Base-by-base conservation (phyloP, 2,329 filamentous ascomycete genomes). In the Exophiala sideris region DNA sequence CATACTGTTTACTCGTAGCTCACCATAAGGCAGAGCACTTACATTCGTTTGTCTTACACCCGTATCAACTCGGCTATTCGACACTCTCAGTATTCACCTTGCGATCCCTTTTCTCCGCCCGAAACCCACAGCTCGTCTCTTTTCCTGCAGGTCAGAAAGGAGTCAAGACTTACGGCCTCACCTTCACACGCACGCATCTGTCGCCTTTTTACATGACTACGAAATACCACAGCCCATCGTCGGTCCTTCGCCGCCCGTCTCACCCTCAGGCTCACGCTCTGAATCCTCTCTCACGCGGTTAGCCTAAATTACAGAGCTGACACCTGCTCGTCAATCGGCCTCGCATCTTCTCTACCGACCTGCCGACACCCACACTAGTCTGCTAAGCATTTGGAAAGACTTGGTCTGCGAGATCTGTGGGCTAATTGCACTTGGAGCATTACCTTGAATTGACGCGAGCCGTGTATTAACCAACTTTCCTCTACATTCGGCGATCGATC, bases 331-430 rank as follows among this genome's bases (percentile, higher is more conserved):
- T 32, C 36, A 10, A 34, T 35, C 39, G 39, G 42, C 48, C n/a
- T 16, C 18, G 16, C 45, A 38, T n/a, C 10, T 81, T 83, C 55
- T 78, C 74, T 58, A 82, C 79, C 0, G 82, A 81, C 56, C 83
- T 83, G 49, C 81, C 24, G 24, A 29, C 24, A 29, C 24, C 5
- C 24, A 29, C 24, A 29, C 7, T 8, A 29, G 24, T 29, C 24
- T 29, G 24, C 24, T 29, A 5, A 4, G 24, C 24, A 29, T 3
- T 29, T 29, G 24, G 5, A 8, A 29, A 5, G 24, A 29, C 80
- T 0, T 70, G 78, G 29, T 12, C 21, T 18, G 41, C 46, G 21
- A 32, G 41, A 40, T 41, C 52, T 42, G 52, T 41, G 32, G 38
- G 36, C 45, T 45, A 44, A 40, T 24, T 42, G 35, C 7, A 44